Evolutionary conservation across 495 filamentous ascomycete species (phyloP), one percentile per base, ranked within the genome.

Genomic region (Hypoxylon perforatum): DNA sequence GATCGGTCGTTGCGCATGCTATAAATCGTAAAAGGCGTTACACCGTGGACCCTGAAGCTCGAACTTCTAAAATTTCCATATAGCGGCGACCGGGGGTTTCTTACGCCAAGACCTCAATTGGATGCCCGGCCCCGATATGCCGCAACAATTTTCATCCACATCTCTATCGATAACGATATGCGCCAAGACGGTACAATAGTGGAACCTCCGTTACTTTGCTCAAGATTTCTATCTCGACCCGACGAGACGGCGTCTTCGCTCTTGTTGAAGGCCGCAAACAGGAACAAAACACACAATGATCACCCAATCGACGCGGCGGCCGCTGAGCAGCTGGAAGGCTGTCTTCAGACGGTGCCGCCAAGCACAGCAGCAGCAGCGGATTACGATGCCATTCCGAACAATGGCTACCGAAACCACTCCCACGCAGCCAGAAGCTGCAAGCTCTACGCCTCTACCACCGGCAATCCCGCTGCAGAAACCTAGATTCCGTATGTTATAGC

Each of bases 301-400:
- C 73, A 79, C 77, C 52, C 73, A 84, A 61, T 78, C 80, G 63
- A 77, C 84, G 56, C 74, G 87, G 75, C 87, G 87, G 87, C 89
- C 85, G 60, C 78, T 90, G 81, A 83, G 84, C 85, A 87, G 86
- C 80, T 86, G 88, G 77, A 87, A 88, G 77, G 80, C 85, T 19
- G 74, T 85, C 61, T 70, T 88, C 10, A 81, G 84, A 46, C 74
- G 78, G 57, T 73, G 75, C 47, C 66, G 81, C 28, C 60, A 60
- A 28, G 7, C 25, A 47, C 77, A 81, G 53, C 77, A 82, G 51
- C 77, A 78, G 15, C 61, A 79, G 17, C 66, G 18, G 25, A 53
- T 45, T n/a, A 46, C 51, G 52, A 64, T 70, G 48, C 65, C 73
- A 44, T 64, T 55, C 56, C 73, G 78, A 30, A 62, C 73, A 38